Percentiles rank a stretch among this genome's conserved stretches.
phyloP scores from a whole-genome alignment of 2,329 filamentous ascomycete genomes.

The Aspergillus carbonarius region DNA sequence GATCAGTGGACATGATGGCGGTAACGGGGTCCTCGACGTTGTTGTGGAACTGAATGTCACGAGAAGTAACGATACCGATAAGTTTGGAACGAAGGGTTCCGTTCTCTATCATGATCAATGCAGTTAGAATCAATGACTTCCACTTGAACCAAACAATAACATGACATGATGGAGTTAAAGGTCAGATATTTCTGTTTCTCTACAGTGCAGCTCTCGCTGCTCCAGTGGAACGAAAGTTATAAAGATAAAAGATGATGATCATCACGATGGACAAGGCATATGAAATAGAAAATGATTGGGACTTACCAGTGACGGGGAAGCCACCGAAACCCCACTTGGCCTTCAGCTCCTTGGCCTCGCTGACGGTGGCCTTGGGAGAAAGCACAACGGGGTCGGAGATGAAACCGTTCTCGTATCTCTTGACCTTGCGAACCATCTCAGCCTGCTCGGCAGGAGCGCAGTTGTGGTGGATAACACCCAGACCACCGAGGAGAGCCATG shows the following conservation, averaged over 20 bases:
- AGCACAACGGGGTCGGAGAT: conserved; percentile 95
- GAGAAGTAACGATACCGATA: conserved; percentile 94
- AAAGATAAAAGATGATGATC: conserved; percentile 58
- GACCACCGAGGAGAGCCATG: conserved; percentile 59
- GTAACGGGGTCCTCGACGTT: conserved; percentile 71
- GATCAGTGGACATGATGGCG: conserved; percentile 91
- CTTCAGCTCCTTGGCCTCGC: conserved; percentile 87
- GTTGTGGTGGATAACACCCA: conserved; percentile 96
- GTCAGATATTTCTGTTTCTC: conserved; percentile 62
- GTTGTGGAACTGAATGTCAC: conserved; percentile 95
- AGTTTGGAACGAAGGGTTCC: conserved; percentile 94
- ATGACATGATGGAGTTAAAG: background rate
- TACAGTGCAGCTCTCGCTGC: conserved; percentile 82
- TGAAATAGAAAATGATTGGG: conserved; percentile 16
- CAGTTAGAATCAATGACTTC: conserved; percentile 19
- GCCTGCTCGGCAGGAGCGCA: conserved; percentile 97
- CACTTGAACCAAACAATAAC: background rate
- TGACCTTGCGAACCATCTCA: conserved; percentile 98
- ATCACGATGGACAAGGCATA: conserved; percentile 64
- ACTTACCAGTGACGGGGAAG: conserved; percentile 96
- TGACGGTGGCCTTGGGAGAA: conserved; percentile 80
- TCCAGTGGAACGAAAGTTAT: conserved; percentile 99
- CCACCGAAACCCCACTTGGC: conserved; percentile 98
- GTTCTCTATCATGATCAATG: conserved; percentile 61
- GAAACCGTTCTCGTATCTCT: conserved; percentile 99